Evolutionary conservation across 495 filamentous ascomycete species (phyloP), one percentile per base, ranked within the genome.

Genomic region (Paragyromitra xinjiangensis): DNA sequence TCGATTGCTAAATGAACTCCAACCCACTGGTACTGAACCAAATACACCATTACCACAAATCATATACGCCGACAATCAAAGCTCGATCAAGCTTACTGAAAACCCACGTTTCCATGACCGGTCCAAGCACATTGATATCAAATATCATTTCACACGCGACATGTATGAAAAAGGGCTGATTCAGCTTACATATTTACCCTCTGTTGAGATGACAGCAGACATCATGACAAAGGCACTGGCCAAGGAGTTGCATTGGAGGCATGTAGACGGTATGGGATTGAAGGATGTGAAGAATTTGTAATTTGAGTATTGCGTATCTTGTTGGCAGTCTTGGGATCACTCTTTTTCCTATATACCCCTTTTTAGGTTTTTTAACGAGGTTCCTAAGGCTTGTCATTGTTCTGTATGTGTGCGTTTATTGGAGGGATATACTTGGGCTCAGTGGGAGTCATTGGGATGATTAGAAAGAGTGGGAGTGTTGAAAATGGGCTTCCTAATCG

Each of bases 41-140:
- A 2, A 1, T n/a, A 19, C 3, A 0, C 6, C 0, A 29, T 14
- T 8, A 58, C 73, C 16, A 16, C 64, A 45, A 19, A 50, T 4
- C 0, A 39, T 82, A 8, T 61, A 39, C 19, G 37, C 68, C 7
- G 80, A 79, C 29, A 82, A 77, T 45, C 62, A 71, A 29, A 55
- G 62, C 12, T 56, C 80, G 0, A 64, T 79, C 3, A 58, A 71
- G 3, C 34, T 82, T 3, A 40, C 77, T 2, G 48, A 75, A 0
- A 81, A 81, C 34, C 68, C 76, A 2, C 26, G 51, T 8, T 42
- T 51, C 39, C 77, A 81, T 37, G 51, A 71, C 1, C n/a, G 62
- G 0, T 73, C 62, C 0, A 82, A 82, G 61, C 80, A 82, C 62
- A 82, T 82, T 26, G 62, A 45, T 8, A 69, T 82, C 14, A 16